These are phyloP conservation scores for Tetrahymena elliotti DNA, from an alignment of 73 alveolate genomes.

Conservation along the genomic window DNA sequence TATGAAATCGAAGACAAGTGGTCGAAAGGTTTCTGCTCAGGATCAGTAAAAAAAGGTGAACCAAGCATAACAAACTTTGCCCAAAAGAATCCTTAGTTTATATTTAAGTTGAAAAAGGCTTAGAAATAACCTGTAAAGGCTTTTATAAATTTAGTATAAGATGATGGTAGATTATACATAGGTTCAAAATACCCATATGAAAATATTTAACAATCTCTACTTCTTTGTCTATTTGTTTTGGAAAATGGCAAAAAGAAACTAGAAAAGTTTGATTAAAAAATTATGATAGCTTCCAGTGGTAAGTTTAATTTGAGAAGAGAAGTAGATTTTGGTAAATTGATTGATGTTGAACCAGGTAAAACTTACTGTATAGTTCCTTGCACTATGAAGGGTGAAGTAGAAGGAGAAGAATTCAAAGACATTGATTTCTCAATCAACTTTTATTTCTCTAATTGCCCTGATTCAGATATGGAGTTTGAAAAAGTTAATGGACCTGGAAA, in stretches of 20 bases:
- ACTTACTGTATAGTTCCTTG: conserved; percentile 42
- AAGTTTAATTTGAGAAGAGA: conserved; percentile 56
- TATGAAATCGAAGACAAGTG: conserved; percentile 81
- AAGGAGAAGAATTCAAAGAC: conserved; percentile 15
- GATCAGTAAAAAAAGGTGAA: conserved; percentile 57
- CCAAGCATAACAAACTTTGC: conserved; percentile 25
- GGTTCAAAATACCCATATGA: conserved; percentile 58
- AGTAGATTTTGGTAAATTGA: conserved; percentile 20
- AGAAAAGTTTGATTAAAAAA: conserved; percentile 32
- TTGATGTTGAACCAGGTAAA: conserved; percentile 15
- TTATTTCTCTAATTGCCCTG: background rate
- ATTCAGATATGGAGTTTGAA: background rate
- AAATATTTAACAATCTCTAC: conserved; percentile 32
- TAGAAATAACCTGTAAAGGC: conserved; percentile 53
- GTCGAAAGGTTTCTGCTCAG: conserved; percentile 83
- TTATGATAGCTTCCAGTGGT: conserved; percentile 35
- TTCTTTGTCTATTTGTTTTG: conserved; percentile 29
- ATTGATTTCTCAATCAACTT: background rate
- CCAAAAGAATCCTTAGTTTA: conserved; percentile 33
- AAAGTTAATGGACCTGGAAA: background rate
- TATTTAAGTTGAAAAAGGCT: background rate
- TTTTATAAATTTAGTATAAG: conserved; percentile 71
- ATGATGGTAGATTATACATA: conserved; percentile 72
- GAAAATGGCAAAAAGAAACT: conserved; percentile 20
- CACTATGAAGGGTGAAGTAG: conserved; percentile 33